Percentiles rank a stretch among this genome's conserved stretches.
Conservation (phyloP, 2,329 filamentous ascomycete genomes). For the Pseudopithomyces chartarum region DNA sequence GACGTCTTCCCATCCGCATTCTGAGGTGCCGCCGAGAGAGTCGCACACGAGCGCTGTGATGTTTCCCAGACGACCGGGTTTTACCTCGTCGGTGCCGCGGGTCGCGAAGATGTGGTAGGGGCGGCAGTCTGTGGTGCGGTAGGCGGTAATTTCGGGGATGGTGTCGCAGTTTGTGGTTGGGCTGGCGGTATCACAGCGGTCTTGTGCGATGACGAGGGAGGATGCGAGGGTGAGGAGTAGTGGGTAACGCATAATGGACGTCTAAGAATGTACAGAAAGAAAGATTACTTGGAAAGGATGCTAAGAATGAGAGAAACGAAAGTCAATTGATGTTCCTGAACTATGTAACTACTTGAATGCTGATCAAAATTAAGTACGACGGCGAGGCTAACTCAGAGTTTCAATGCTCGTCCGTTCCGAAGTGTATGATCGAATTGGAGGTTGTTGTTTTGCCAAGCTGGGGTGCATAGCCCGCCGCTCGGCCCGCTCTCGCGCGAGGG, state of each 20-base stretch:
- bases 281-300: not conserved
- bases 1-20: constrained; percentile 18
- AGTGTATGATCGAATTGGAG: not conserved
- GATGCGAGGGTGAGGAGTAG: not conserved
- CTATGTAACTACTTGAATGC: not conserved
- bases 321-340: not conserved
- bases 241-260: not conserved
- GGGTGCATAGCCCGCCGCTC: not conserved
- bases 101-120: constrained; percentile 16
- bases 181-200: constrained; percentile 2
- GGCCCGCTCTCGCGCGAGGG: not conserved
- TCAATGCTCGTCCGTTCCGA: not conserved
- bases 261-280: not conserved
- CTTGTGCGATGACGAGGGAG: not conserved
- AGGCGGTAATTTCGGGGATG: constrained; percentile 5
- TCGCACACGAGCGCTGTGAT: constrained; percentile 13
- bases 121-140: constrained; percentile 13
- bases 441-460: not conserved
- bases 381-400: not conserved
- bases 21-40: not conserved
- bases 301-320: not conserved
- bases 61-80: constrained; percentile 14
- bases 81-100: constrained; percentile 13
- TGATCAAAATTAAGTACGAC: not conserved
- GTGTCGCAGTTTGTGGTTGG: not conserved